Evolutionary conservation across 352 stramenopile genomes (phyloP).

Genomic region (Phytopythium aichiense): DNA sequence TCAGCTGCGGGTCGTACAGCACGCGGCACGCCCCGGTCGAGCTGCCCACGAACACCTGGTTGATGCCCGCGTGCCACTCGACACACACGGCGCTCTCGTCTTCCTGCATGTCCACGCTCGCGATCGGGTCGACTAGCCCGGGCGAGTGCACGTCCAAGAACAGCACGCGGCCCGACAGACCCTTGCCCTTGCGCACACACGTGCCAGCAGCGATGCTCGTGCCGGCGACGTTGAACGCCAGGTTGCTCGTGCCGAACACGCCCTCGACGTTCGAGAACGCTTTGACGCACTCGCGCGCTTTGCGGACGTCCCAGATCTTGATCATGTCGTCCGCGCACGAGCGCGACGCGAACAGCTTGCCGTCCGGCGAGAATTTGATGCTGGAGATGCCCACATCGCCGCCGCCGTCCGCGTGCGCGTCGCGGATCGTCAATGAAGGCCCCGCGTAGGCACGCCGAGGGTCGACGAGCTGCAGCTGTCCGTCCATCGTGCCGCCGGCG

Average conservation of each 20-base stretch:
- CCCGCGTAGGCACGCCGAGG: constrained; percentile 67
- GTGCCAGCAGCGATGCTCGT: constrained; percentile 68
- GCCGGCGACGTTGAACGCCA: constrained; percentile 74
- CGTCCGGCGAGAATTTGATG: constrained; percentile 72
- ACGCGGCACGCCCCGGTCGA: constrained; percentile 62
- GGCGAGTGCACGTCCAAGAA: constrained; percentile 79
- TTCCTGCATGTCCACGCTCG: constrained; percentile 60
- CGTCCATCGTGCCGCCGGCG: constrained; percentile 70
- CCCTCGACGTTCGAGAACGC: constrained; percentile 52
- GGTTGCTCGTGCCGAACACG: constrained; percentile 73
- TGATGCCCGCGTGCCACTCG: constrained; percentile 81
- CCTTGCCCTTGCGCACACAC: constrained; percentile 65
- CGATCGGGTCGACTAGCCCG: constrained; percentile 39
- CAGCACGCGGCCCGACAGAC: constrained; percentile 42
- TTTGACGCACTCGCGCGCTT: constrained; percentile 55
- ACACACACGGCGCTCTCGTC: constrained; percentile 83
- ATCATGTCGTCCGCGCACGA: constrained; percentile 74
- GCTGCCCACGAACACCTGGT: constrained; percentile 76
- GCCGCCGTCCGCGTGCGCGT: constrained; percentile 68
- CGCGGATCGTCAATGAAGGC: constrained; percentile 49
- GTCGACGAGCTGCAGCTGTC: constrained; percentile 74
- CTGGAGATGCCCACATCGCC: constrained; percentile 68
- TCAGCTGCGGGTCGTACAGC: constrained; percentile 67
- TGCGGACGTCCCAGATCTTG: constrained; percentile 82
- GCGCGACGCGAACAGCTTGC: constrained; percentile 54